Percentiles rank a stretch among this genome's conserved stretches.
Conservation (phyloP, 768 basidiomycete genomes). For the Hericium coralloides region DNA sequence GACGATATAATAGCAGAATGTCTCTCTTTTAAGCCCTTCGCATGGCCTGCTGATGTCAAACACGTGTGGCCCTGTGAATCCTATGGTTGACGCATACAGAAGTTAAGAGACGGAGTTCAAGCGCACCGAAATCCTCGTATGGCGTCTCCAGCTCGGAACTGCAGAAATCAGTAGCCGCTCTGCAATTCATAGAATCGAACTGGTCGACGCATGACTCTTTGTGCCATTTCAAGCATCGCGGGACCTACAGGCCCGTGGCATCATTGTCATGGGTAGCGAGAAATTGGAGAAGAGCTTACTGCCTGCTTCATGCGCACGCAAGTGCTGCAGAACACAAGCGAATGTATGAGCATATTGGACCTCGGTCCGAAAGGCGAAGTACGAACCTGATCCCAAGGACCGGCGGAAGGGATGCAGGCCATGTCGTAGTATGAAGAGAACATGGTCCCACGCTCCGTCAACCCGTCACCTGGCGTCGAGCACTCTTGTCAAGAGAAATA, state of each 20-base stretch:
- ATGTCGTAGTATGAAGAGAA: slow-evolving; percentile 40
- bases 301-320: slow-evolving; percentile 4
- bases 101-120: not conserved
- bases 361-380: not conserved
- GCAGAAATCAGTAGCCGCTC: slow-evolving; percentile 35
- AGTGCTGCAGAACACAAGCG: not conserved
- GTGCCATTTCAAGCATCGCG: slow-evolving; percentile 34
- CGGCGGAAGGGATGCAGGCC: slow-evolving; percentile 32
- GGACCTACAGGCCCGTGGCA: slow-evolving; percentile 31
- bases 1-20: slow-evolving; percentile 40
- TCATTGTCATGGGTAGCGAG: not conserved
- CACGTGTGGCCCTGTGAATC: slow-evolving; percentile 36
- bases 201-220: slow-evolving; percentile 31
- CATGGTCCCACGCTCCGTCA: slow-evolving; percentile 32
- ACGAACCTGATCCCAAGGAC: slow-evolving; percentile 32
- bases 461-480: slow-evolving; percentile 30
- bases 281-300: not conserved
- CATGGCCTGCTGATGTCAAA: slow-evolving; percentile 67
- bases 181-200: slow-evolving; percentile 35
- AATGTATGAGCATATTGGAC: not conserved
- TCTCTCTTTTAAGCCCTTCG: slow-evolving; percentile 34
- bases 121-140: slow-evolving; percentile 1
- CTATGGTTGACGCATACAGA: slow-evolving; percentile 15
- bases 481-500: not conserved
- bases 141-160: not conserved